Evolutionary conservation across 2,329 filamentous ascomycete genomes (phyloP).

Genomic region (Paecilomyces sp.): DNA sequence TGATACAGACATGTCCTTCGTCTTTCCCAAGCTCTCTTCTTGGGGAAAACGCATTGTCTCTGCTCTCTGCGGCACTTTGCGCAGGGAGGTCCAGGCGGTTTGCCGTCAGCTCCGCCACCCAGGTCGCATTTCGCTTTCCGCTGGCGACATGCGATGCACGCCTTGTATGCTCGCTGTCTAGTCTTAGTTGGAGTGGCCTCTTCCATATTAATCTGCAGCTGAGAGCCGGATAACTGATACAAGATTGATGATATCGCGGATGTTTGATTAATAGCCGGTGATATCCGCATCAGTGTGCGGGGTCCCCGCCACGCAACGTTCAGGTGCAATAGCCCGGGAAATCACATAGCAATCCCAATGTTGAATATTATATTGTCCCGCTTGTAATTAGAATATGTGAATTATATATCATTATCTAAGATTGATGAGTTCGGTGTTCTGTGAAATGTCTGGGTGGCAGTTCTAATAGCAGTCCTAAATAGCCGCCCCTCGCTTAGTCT

Average conservation of each 20-base stretch:
- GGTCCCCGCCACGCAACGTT: background rate
- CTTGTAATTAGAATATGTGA: too few species aligned
- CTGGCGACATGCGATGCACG: slow-evolving; percentile 46
- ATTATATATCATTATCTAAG: too few species aligned
- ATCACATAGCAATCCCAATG: too few species aligned
- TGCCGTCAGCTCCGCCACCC: slow-evolving; percentile 32
- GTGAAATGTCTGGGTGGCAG: too few species aligned
- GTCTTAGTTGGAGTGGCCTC: background rate
- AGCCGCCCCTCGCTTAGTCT: too few species aligned
- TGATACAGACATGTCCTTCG: slow-evolving; percentile 23
- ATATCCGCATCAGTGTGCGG: background rate
- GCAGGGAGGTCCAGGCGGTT: slow-evolving; percentile 34
- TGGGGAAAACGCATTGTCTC: slow-evolving; percentile 43
- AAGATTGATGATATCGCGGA: background rate
- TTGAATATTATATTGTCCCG: too few species aligned
- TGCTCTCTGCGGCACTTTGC: slow-evolving; percentile 45
- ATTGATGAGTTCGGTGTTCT: too few species aligned
- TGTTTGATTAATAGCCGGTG: background rate
- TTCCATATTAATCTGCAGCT: background rate
- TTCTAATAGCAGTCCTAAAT: too few species aligned
- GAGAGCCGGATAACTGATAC: background rate
- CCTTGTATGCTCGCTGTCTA: slow-evolving; percentile 47
- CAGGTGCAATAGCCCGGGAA: background rate
- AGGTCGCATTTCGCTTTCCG: slow-evolving; percentile 48
- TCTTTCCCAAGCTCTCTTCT: slow-evolving; percentile 35